Percentiles rank a stretch among this genome's conserved stretches.
phyloP scores from a whole-genome alignment of 495 filamentous ascomycete species.

The Penicillium fimorum region DNA sequence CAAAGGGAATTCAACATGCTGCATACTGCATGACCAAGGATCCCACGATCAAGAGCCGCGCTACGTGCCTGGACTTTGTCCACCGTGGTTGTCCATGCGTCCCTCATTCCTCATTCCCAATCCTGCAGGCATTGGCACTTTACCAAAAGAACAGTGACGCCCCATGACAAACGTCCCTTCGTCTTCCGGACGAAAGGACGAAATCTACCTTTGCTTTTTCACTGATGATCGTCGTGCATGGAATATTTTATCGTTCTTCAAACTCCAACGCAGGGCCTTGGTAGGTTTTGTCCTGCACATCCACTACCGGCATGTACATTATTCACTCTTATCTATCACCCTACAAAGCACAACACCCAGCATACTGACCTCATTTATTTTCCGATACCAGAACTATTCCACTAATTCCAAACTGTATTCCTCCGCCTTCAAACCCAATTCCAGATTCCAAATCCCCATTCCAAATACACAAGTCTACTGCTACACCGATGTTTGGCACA shows the following conservation, averaged over 20 bases:
- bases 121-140: neutral
- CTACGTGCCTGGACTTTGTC: neutral
- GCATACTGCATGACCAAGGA: slow-evolving; percentile 5
- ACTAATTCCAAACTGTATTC: neutral
- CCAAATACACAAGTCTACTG: slow-evolving; percentile 1
- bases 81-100: slow-evolving; percentile 1
- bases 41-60: slow-evolving; percentile 13
- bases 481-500: slow-evolving; percentile 3
- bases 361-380: neutral
- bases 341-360: neutral
- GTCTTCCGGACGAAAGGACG: neutral
- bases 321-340: neutral
- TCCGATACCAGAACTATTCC: neutral
- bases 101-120: slow-evolving; percentile 16
- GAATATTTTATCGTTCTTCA: neutral
- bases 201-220: slow-evolving; percentile 2
- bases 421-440: neutral
- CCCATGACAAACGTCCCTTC: neutral
- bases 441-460: neutral
- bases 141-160: neutral
- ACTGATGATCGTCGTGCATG: slow-evolving; percentile 2
- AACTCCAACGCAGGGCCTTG: neutral
- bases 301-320: neutral
- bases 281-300: neutral
- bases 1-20: slow-evolving; percentile 1